phyloP scores from a whole-genome alignment of 2,329 filamentous ascomycete species.

The Talaromyces piceae region DNA sequence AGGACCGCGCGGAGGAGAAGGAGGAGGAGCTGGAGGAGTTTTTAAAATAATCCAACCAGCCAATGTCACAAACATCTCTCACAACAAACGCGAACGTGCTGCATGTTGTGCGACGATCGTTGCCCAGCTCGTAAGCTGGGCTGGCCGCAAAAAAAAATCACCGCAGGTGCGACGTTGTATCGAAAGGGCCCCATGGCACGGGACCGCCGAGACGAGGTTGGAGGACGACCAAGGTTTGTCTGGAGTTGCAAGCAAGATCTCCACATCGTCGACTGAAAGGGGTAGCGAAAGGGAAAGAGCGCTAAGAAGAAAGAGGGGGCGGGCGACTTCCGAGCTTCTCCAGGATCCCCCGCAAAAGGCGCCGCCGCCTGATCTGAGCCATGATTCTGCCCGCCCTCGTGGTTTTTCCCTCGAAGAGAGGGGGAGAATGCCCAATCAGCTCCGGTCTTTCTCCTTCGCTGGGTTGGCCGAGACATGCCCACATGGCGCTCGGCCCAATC shows the following conservation, averaged over 20 bases:
- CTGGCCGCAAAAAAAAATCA: background rate
- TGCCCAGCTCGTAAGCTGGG: background rate
- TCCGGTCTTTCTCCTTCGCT: background rate
- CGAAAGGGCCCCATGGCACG: background rate
- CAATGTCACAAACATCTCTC: background rate
- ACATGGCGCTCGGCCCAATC: background rate
- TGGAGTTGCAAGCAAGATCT: too few relatives aligned
- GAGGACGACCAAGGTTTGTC: too few relatives aligned
- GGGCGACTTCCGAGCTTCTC: too few relatives aligned
- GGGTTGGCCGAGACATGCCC: background rate
- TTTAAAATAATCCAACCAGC: constrained; percentile 1
- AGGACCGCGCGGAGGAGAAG: background rate
- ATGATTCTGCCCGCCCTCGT: background rate
- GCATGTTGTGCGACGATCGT: background rate
- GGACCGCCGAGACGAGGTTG: too few relatives aligned
- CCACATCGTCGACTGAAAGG: too few relatives aligned
- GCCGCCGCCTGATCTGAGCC: background rate
- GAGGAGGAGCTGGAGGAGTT: background rate
- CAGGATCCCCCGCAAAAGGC: background rate
- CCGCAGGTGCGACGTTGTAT: background rate
- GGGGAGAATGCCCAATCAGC: background rate
- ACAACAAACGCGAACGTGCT: background rate
- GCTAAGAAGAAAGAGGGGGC: too few relatives aligned
- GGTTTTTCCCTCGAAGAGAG: background rate
- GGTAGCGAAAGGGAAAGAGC: too few relatives aligned